Base-by-base conservation (phyloP, 2,329 filamentous ascomycete species). In the Aspergillus arachidicola region DNA sequence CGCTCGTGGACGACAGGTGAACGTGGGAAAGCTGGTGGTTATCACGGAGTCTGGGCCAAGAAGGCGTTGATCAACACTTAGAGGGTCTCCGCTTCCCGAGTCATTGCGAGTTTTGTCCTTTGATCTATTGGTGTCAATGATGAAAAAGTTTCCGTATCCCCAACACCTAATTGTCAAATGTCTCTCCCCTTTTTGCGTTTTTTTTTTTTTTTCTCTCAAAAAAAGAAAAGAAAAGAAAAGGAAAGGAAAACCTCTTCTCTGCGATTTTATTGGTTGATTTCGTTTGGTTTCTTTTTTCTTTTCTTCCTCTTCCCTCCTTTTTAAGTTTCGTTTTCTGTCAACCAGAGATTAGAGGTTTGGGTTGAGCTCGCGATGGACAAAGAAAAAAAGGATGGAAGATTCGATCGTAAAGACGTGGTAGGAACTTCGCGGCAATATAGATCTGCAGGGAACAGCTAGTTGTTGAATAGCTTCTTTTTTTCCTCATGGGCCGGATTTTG, bases 11-110 rank as follows among this genome's bases (percentile, higher is more conserved):
- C 46, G 58, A 48, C 66, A 65, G 71, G 57, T 68, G 68, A 73
- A 75, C 69, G 72, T 73, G 71, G 63, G 64, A 70, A 65, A 54
- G 63, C 64, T 55, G 57, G 66, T 58, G 53, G 66, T 63, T 60
- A 63, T 69, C 63, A 67, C 65, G 66, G 61, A 65, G 64, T 64
- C 66, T 64, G 64, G 68, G 68, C 68, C 64, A 68, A 66, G 64
- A 62, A 70, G 69, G 69, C 67, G 71, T 68, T 71, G 68, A 74
- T 75, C 73, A 76, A 73, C 68, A 68, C 64, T 66, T 60, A 69
- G 70, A 55, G 67, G 67, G 65, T 69, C 64, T 67, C 67, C 63
- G 69, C 62, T 66, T 65, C 61, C 62, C 65, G 68, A 69, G 62
- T 73, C 73, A 75, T 75, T 59, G 73, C 72, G 72, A 68, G 61